Evolutionary conservation across 805 yeast genomes (phyloP).

Genomic region (Wickerhamomyces queroliae): DNA sequence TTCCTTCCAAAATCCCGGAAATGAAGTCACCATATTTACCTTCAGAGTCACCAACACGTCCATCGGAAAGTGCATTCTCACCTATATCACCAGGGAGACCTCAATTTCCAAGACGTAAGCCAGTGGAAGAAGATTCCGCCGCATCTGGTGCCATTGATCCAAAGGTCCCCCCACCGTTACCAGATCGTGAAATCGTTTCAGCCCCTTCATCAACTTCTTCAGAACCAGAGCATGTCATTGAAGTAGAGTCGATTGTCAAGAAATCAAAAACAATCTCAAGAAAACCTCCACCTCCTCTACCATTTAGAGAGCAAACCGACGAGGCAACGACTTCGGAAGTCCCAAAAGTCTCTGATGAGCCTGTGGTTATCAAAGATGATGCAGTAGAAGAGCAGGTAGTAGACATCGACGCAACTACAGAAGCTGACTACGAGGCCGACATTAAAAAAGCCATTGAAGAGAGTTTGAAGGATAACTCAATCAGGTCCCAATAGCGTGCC

Average conservation of each 20-base stretch:
- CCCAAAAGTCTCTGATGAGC: neutral
- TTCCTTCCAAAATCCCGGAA: slow-evolving; percentile 18
- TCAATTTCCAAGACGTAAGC: slow-evolving; percentile 14
- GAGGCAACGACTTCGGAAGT: neutral
- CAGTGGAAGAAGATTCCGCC: slow-evolving; percentile 10
- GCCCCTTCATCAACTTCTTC: neutral
- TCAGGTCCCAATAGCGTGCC: neutral
- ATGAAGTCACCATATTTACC: slow-evolving; percentile 16
- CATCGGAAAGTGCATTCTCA: slow-evolving; percentile 2
- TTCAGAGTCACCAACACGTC: neutral
- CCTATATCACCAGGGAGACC: slow-evolving; percentile 7
- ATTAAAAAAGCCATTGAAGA: neutral
- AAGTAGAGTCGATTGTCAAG: neutral
- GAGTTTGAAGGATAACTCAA: neutral
- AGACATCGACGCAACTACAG: neutral
- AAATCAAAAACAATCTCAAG: neutral
- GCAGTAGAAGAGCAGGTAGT: neutral
- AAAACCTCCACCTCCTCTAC: slow-evolving; percentile 8
- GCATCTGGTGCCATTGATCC: neutral
- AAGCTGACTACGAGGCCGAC: neutral
- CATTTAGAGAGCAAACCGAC: slow-evolving; percentile 9
- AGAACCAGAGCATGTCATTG: neutral
- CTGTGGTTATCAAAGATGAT: neutral
- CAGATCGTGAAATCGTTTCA: slow-evolving; percentile 1
- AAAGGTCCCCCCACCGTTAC: slow-evolving; percentile 8